Evolutionary conservation across 2,329 filamentous ascomycete genomes (phyloP).

Genomic region (Paracoccidioides lutzii): DNA sequence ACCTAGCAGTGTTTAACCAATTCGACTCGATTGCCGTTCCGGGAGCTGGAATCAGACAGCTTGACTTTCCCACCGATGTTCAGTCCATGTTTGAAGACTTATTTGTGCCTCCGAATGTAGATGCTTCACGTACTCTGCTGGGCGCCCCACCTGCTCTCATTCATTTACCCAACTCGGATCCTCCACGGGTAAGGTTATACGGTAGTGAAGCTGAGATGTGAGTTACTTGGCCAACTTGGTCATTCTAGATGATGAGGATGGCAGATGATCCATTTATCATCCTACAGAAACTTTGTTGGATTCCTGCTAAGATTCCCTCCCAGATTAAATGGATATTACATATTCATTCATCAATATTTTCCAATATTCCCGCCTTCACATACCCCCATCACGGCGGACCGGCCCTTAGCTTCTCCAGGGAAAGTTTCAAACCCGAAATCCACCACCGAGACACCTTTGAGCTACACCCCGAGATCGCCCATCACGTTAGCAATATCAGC

Average conservation of each 20-base stretch:
- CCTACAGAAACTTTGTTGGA: not conserved
- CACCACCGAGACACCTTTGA: conserved; percentile 15
- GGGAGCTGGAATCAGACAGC: conserved; percentile 27
- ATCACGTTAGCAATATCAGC: conserved; percentile 33
- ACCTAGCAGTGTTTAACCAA: conserved; percentile 27
- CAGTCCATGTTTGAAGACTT: conserved; percentile 28
- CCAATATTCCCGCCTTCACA: conserved; percentile 31
- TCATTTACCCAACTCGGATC: conserved; percentile 12
- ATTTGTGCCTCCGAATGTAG: conserved; percentile 17
- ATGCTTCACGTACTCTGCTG: conserved; percentile 17
- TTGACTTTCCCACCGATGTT: conserved; percentile 27
- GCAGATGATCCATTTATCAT: not conserved
- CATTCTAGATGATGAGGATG: not conserved
- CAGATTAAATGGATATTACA: conserved; percentile 35
- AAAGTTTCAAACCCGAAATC: conserved; percentile 20
- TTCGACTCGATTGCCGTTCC: conserved; percentile 30
- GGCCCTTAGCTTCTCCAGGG: conserved; percentile 21
- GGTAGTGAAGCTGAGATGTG: conserved; percentile 31
- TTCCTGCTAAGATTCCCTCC: conserved; percentile 9
- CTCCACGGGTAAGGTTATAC: conserved; percentile 26
- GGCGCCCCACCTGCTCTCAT: conserved; percentile 19
- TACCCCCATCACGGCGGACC: conserved; percentile 19
- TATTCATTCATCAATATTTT: conserved; percentile 35
- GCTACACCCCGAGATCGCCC: conserved; percentile 30
- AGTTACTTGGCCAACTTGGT: conserved; percentile 9